Evolutionary conservation across 1,284 basidiomycete species (phyloP), one percentile per base, ranked within the genome.

Genomic region (Rhodotorula sp.): DNA sequence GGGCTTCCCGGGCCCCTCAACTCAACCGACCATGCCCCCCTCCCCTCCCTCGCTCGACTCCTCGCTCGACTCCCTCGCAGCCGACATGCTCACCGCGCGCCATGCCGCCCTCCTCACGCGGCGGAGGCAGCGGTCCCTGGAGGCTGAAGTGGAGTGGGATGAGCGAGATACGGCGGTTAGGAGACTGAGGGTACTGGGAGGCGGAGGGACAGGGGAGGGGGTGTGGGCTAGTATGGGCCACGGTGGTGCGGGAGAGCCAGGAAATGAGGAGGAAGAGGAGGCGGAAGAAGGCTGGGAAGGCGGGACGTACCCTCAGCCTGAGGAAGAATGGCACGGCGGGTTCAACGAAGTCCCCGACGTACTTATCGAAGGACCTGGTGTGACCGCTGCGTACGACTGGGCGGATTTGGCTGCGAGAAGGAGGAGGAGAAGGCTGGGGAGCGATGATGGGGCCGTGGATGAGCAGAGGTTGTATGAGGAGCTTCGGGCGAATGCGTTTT

Each of bases 131-230:
- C 53, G 55, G 22, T 28, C 44, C 15, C 8, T 28, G 2, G 66
- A 59, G 34, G 40, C 16, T 1, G 65, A 62, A 20, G 61, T 70
- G 47, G 64, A 63, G n/a, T 66, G 64, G 64, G 64, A 70, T 58
- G 68, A 66, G 53, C 58, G 31, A 10, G 68, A 70, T 58, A 70
- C 31, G 11, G 47, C 28, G 6, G 24, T 40, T 13, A 40, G 68
- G 3, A 34, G 64, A 2, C 48, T 48, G 28, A 46, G 58, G 4
- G 48, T 30, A 3, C 30, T 68, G 4, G 11, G 40, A 44, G 40
- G 7, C 7, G 13, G 40, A 44, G 34, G 34, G 6, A 10, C 6
- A 34, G 34, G 34, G 34, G 40, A 44, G 40, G 40, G 11, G 40
- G 40, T 44, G 40, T 44, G 40, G 40, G 40, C 40, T 11, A 44